Conservation (phyloP, 177 flowering plant genomes). For the Telopea speciosissima region DNA sequence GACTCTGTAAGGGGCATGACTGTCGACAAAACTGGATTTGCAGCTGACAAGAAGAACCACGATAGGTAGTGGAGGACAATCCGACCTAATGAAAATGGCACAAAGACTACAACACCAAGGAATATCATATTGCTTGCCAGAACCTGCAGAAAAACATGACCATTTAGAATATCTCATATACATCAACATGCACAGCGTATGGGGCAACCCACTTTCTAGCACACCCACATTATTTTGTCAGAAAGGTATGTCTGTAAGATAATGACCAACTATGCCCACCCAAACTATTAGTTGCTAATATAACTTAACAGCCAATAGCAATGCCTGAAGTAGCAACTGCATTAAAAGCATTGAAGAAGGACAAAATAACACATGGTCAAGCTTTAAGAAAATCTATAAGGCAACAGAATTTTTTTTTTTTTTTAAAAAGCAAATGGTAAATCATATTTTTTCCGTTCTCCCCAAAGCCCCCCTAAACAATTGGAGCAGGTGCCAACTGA, state of each 20-base stretch:
- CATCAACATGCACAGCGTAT: background rate
- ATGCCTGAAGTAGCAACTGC: background rate
- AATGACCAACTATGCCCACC: background rate
- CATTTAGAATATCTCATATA: constrained; percentile 10
- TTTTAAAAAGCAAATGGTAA: too few relatives aligned
- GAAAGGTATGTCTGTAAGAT: background rate
- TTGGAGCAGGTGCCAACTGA: too few relatives aligned
- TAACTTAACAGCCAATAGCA: background rate
- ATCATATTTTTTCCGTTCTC: too few relatives aligned
- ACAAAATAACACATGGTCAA: too few relatives aligned
- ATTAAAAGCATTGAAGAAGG: background rate
- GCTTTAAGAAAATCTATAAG: too few relatives aligned
- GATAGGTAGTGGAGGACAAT: constrained; percentile 56
- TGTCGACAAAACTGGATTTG: constrained; percentile 49
- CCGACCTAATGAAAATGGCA: constrained; percentile 92
- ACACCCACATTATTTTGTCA: background rate
- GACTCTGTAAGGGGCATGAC: constrained; percentile 62
- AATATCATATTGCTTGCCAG: constrained; percentile 96
- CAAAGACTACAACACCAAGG: constrained; percentile 82
- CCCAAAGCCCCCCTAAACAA: too few relatives aligned
- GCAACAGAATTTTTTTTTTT: too few relatives aligned
- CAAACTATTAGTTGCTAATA: background rate
- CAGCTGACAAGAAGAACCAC: constrained; percentile 62
- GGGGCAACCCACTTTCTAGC: background rate
- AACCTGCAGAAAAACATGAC: constrained; percentile 52